Evolutionary conservation across 805 yeast species (phyloP).

Genomic region (Saccharomycopsis amapae): DNA sequence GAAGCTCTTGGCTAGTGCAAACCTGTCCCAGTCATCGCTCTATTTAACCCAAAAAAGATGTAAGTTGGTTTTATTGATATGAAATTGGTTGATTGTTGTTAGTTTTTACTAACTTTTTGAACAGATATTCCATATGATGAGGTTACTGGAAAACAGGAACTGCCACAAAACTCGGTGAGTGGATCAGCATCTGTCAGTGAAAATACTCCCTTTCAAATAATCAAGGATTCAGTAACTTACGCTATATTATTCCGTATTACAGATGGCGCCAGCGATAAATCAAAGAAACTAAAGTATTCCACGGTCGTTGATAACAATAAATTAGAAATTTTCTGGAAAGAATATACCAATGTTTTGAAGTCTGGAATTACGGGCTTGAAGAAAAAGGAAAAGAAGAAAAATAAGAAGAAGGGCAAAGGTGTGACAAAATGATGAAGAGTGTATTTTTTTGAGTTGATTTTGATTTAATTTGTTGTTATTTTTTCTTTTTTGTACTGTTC

Average conservation of each 20-base stretch:
- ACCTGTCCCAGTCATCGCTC: slow-evolving; percentile 41
- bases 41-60: slow-evolving; percentile 55
- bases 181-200: slow-evolving; percentile 5
- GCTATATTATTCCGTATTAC: slow-evolving; percentile 65
- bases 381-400: slow-evolving; percentile 76
- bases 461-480: too few species aligned
- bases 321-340: slow-evolving; percentile 69
- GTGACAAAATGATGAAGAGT: not conserved
- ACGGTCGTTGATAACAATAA: slow-evolving; percentile 61
- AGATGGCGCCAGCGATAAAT: slow-evolving; percentile 46
- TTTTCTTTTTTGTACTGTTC: too few species aligned
- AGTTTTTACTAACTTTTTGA: not conserved
- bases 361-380: slow-evolving; percentile 67
- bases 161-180: slow-evolving; percentile 27
- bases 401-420: slow-evolving; percentile 38
- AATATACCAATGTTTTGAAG: slow-evolving; percentile 63
- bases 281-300: slow-evolving; percentile 51
- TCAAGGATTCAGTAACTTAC: slow-evolving; percentile 33
- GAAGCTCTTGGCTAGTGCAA: slow-evolving; percentile 24
- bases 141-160: slow-evolving; percentile 23
- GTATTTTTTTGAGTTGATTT: too few species aligned
- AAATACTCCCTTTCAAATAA: not conserved
- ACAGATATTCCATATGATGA: slow-evolving; percentile 24
- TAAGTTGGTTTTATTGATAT: slow-evolving; percentile 14
- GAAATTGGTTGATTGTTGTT: not conserved